Percentiles rank a stretch among this genome's conserved stretches.
phyloP scores from a whole-genome alignment of 2,329 filamentous ascomycete genomes.

The Penicillium sp. region DNA sequence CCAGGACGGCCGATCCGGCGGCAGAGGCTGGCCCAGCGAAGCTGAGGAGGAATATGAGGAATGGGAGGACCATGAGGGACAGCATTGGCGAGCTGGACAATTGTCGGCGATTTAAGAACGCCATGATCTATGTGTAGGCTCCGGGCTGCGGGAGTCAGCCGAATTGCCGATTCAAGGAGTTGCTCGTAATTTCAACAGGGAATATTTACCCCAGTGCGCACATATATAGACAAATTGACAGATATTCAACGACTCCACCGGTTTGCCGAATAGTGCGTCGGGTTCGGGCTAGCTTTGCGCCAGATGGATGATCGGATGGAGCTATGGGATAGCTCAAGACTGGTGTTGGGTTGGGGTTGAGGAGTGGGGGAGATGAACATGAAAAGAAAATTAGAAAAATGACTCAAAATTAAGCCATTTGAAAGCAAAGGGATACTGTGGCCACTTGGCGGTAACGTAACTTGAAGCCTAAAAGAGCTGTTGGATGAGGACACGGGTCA shows the following conservation, averaged over 20 bases:
- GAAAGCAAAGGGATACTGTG: slow-evolving; percentile 22
- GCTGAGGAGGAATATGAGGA: slow-evolving; percentile 46
- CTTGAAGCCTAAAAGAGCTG: slow-evolving; percentile 18
- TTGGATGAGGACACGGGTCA: slow-evolving; percentile 21
- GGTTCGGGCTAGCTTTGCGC: slow-evolving; percentile 13
- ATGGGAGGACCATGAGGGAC: slow-evolving; percentile 41
- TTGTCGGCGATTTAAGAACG: slow-evolving; percentile 23
- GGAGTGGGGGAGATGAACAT: neutral
- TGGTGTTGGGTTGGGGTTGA: neutral
- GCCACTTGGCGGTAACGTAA: slow-evolving; percentile 28
- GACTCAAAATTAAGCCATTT: slow-evolving; percentile 22
- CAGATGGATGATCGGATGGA: slow-evolving; percentile 8
- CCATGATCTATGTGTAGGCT: slow-evolving; percentile 27
- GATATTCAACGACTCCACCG: slow-evolving; percentile 5
- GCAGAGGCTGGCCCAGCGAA: slow-evolving; percentile 51
- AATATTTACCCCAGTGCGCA: neutral
- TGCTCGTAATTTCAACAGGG: neutral
- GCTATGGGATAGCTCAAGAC: slow-evolving; percentile 7
- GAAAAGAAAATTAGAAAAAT: neutral
- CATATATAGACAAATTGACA: slow-evolving; percentile 10
- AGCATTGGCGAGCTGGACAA: slow-evolving; percentile 29
- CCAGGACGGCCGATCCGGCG: slow-evolving; percentile 68
- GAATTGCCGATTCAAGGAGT: neutral
- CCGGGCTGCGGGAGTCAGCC: slow-evolving; percentile 17
- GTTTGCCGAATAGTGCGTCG: slow-evolving; percentile 11